Conservation (phyloP, 2,329 filamentous ascomycete species). For the Penicillium nordicum region DNA sequence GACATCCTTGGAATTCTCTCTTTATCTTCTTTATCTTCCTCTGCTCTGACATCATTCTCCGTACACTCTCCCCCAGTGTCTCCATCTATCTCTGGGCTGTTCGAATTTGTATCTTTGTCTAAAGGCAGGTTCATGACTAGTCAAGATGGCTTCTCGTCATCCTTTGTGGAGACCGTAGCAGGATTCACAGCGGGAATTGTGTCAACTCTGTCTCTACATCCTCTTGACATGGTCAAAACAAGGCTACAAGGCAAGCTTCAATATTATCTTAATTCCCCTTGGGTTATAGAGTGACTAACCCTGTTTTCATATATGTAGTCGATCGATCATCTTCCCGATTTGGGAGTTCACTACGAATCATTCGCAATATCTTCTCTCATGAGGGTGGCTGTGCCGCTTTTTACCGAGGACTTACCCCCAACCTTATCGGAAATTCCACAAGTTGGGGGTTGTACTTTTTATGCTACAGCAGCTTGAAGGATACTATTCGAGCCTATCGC, state of each 20-base stretch:
- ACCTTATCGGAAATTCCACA: constrained; percentile 83
- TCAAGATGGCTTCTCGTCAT: constrained; percentile 63
- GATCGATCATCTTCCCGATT: constrained; percentile 49
- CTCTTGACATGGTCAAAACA: constrained; percentile 94
- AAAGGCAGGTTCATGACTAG: constrained; percentile 40
- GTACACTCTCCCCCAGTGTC: not conserved
- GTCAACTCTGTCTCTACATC: constrained; percentile 83
- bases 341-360: constrained; percentile 53
- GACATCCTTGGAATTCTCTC: not conserved
- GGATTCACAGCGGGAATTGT: constrained; percentile 85
- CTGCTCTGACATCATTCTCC: not conserved
- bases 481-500: constrained; percentile 46
- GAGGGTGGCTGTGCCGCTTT: constrained; percentile 64
- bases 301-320: constrained; percentile 34
- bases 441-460: constrained; percentile 95
- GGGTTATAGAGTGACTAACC: not conserved
- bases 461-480: constrained; percentile 61
- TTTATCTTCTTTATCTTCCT: not conserved
- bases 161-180: constrained; percentile 79
- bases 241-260: constrained; percentile 72
- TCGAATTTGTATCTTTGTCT: not conserved
- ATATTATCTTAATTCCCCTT: not conserved
- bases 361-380: constrained; percentile 50
- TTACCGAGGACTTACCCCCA: constrained; percentile 86
- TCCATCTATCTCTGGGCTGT: not conserved